These are phyloP conservation scores for Phytomonas sp. DNA, from an alignment of 208 protist species.

Conservation along the genomic window DNA sequence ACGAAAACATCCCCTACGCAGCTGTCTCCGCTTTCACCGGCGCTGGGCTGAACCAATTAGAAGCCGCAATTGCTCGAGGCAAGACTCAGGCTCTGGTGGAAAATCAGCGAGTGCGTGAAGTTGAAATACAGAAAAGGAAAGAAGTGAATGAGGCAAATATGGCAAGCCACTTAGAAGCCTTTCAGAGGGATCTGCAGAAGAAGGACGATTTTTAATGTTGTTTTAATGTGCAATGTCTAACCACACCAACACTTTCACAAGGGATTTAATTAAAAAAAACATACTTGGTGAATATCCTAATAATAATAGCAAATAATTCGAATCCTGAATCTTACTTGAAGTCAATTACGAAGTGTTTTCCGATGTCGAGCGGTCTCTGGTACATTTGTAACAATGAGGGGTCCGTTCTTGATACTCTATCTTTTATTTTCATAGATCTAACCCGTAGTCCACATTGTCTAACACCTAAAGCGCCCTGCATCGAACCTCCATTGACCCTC, in stretches of 20 bases:
- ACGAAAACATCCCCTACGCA: slow-evolving; percentile 83
- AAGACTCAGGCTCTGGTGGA: slow-evolving; percentile 65
- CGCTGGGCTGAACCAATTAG: slow-evolving; percentile 86
- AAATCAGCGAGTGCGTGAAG: slow-evolving; percentile 12
- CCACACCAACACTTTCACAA: not conserved
- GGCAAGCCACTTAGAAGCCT: not conserved
- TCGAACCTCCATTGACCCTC: too few species aligned
- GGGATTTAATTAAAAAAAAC: not conserved
- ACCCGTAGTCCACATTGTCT: not conserved
- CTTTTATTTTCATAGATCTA: not conserved
- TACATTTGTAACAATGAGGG: not conserved
- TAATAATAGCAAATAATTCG: not conserved
- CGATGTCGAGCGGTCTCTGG: not conserved
- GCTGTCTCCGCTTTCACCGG: slow-evolving; percentile 92
- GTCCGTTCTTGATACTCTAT: not conserved
- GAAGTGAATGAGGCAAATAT: not conserved
- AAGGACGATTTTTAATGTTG: not conserved
- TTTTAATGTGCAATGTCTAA: not conserved
- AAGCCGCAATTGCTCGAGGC: slow-evolving; percentile 56
- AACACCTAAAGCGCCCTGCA: too few species aligned
- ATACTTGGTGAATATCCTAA: not conserved
- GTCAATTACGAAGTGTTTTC: not conserved
- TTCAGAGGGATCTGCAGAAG: not conserved
- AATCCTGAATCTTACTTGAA: not conserved
- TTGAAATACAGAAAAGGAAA: not conserved